phyloP scores from a whole-genome alignment of 179 eudicot species.

The Actinidia polygama region DNA sequence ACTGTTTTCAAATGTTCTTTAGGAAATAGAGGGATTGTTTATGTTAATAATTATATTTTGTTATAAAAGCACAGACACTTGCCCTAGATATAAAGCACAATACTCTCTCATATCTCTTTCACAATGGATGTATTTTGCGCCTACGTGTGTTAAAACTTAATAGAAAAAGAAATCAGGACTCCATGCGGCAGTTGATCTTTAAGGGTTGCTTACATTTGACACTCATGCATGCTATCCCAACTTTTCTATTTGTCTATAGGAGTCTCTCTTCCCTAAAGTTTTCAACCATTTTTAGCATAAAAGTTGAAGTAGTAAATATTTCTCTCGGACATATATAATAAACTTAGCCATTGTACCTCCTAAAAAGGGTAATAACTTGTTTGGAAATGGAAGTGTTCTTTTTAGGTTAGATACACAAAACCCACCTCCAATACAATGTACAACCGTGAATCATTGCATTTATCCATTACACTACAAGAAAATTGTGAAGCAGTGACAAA shows the following conservation, averaged over 20 bases:
- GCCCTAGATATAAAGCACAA: not conserved
- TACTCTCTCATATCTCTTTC: not conserved
- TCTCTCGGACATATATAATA: too few species aligned
- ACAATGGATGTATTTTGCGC: not conserved
- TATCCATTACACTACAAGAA: too few species aligned
- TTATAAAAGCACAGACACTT: not conserved
- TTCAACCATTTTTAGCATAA: too few species aligned
- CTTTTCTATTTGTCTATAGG: slow-evolving; percentile 7
- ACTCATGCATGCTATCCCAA: slow-evolving; percentile 11
- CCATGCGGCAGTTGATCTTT: slow-evolving; percentile 12
- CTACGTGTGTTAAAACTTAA: slow-evolving; percentile 7
- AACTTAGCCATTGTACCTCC: too few species aligned
- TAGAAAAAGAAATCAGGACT: not conserved
- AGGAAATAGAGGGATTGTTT: not conserved
- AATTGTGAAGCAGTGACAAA: too few species aligned
- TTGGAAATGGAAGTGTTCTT: too few species aligned
- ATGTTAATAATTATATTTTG: not conserved
- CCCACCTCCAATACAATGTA: too few species aligned
- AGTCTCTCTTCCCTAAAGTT: too few species aligned
- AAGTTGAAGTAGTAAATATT: too few species aligned
- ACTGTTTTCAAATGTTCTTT: not conserved
- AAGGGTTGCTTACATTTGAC: slow-evolving; percentile 21
- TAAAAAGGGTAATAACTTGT: too few species aligned
- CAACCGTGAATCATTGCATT: too few species aligned
- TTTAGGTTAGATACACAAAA: too few species aligned